Percentiles rank a stretch among this genome's conserved stretches.
These are phyloP conservation scores for Aspergillus texensis DNA, from an alignment of 2,329 filamentous ascomycete species.

Conservation along the genomic window DNA sequence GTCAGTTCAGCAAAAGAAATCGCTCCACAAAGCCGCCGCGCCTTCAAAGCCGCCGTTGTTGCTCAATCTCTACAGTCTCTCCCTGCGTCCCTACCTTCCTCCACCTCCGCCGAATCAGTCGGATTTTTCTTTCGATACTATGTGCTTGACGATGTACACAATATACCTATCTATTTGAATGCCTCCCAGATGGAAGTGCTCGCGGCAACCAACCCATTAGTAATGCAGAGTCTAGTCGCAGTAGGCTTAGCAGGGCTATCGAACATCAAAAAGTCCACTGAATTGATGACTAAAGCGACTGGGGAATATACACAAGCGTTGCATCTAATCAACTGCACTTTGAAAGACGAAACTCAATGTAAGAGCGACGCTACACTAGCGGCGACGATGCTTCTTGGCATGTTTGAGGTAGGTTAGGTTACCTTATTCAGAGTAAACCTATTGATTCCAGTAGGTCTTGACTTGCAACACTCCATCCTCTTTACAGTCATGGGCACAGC, in stretches of 20 bases:
- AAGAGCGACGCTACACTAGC: constrained; percentile 8
- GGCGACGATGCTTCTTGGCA: constrained; percentile 10
- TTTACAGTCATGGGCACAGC: constrained; percentile 11
- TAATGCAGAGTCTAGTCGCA: constrained; percentile 7
- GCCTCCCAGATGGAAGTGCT: constrained; percentile 7
- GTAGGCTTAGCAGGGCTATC: constrained; percentile 9
- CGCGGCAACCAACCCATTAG: constrained; percentile 4
- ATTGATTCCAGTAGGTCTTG: constrained; percentile 3
- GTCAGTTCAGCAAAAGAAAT: not conserved
- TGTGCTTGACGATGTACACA: constrained; percentile 1
- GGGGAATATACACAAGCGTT: constrained; percentile 9
- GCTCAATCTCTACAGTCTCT: not conserved
- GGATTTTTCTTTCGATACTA: constrained; percentile 12
- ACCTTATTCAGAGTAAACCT: not conserved
- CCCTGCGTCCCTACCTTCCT: not conserved
- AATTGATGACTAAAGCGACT: not conserved
- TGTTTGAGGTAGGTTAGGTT: constrained; percentile 11
- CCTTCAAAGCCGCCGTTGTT: not conserved
- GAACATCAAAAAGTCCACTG: constrained; percentile 3
- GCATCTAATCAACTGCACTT: constrained; percentile 2
- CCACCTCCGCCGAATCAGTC: constrained; percentile 4
- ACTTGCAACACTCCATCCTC: constrained; percentile 4
- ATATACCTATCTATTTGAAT: constrained; percentile 1
- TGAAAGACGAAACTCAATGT: not conserved
- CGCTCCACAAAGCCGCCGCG: not conserved